Evolutionary conservation across 345 rosid genomes (phyloP), one percentile per base, ranked within the genome.

Genomic region (Trapa incisa): DNA sequence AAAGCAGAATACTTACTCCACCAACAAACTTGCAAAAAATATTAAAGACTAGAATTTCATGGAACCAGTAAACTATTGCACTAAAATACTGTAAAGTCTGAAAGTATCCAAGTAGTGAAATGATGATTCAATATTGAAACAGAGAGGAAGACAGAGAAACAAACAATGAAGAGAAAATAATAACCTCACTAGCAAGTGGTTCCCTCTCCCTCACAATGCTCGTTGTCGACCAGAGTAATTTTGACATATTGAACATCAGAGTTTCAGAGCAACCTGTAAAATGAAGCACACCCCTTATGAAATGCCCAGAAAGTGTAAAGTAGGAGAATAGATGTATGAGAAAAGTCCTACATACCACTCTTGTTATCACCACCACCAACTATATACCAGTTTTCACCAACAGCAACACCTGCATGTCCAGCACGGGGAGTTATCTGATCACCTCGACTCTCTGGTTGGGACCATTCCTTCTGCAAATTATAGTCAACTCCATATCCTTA

Each of bases 341-440:
- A 22, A 22, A 22, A 22, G 29, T 61, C 65, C 69, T 47, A 63
- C 73, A 35, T 78, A 94, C 99, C 97, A 58, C 82, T 91, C 69
- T 78, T 87, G 80, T 89, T 94, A 82, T 94, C 97, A 66, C 99
- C 99, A 57, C 99, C 99, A 53, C 99, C 99, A 45, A 86, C 99
- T 6, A 91, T 86, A 69, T 86, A 87, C 96, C 96, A 94, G 76
- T 84, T 87, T 68, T 84, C 96, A 37, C 73, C 93, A 75, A 94
- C 79, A 71, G 87, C 72, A 68, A 86, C 78, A 79, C 89, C 82
- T 36, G 99, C 87, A 73, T 89, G 99, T 72, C 99, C 99, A 65
- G 99, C 99, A 77, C 99, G 84, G 75, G 96, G 84, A 70, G 80
- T 73, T 68, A 89, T 87, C 70, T 68, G 53, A 78, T 85, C 89